These are phyloP conservation scores for Cordyceps fumosorosea DNA, from an alignment of 2,329 filamentous ascomycete genomes.

Conservation along the genomic window DNA sequence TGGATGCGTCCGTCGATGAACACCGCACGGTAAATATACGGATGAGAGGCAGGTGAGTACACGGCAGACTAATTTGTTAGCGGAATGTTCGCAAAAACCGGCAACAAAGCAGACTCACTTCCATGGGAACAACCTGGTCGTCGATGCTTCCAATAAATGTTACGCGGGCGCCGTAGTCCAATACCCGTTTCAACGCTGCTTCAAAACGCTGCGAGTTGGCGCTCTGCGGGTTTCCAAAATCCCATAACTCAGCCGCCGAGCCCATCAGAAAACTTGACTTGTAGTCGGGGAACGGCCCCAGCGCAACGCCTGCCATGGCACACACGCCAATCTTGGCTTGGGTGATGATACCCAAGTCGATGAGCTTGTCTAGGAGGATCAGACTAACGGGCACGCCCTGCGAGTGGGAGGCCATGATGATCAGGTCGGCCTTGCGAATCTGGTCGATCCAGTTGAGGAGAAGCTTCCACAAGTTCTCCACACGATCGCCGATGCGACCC, in stretches of 20 bases:
- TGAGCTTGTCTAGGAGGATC: constrained; percentile 87
- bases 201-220: constrained; percentile 77
- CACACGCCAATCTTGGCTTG: constrained; percentile 77
- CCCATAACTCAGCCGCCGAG: constrained; percentile 88
- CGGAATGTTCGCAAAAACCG: background rate
- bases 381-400: constrained; percentile 92
- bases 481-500: constrained; percentile 81
- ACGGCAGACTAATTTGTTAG: constrained; percentile 59
- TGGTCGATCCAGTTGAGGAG: constrained; percentile 92
- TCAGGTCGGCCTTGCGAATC: constrained; percentile 78
- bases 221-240: constrained; percentile 79
- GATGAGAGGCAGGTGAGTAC: constrained; percentile 78
- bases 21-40: constrained; percentile 90
- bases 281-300: constrained; percentile 89
- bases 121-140: constrained; percentile 89
- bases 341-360: constrained; percentile 79
- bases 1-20: constrained; percentile 92
- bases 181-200: constrained; percentile 62
- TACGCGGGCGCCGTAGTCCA: constrained; percentile 74
- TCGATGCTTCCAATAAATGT: constrained; percentile 93
- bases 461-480: constrained; percentile 90
- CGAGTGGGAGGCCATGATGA: constrained; percentile 88
- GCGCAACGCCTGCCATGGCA: constrained; percentile 82
- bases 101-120: constrained; percentile 44
- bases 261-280: constrained; percentile 84